Evolutionary conservation across 176 grass and related monocot species (phyloP).

Genomic region (Musa acuminata): DNA sequence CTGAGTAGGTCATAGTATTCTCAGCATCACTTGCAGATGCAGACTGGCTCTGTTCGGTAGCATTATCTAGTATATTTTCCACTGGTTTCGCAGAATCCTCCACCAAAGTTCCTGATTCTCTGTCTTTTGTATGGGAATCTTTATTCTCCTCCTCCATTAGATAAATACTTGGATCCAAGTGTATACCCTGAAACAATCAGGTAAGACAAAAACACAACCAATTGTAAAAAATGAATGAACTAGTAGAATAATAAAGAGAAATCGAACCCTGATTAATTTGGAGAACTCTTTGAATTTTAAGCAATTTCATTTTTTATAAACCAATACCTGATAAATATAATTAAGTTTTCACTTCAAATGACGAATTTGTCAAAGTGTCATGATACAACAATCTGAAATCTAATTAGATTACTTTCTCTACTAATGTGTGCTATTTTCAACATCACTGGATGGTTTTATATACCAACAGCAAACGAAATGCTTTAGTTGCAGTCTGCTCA

Average conservation of each 20-base stretch:
- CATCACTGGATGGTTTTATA: no score
- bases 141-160: constrained; percentile 86
- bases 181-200: constrained; percentile 55
- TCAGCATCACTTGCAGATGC: constrained; percentile 25
- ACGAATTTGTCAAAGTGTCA: neutral
- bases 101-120: constrained; percentile 25
- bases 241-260: neutral
- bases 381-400: neutral
- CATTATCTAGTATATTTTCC: constrained; percentile 26
- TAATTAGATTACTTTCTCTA: neutral
- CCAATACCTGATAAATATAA: neutral
- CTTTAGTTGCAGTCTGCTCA: no score
- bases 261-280: neutral
- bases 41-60: constrained; percentile 8
- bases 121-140: constrained; percentile 34
- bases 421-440: neutral
- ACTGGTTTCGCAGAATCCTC: constrained; percentile 17
- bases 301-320: neutral
- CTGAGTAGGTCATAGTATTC: constrained; percentile 20
- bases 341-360: neutral
- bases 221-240: neutral
- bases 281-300: neutral
- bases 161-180: constrained; percentile 98
- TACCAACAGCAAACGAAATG: no score
- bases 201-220: neutral